Conservation (phyloP, 2,329 filamentous ascomycete species). For the Zasmidium angulare region DNA sequence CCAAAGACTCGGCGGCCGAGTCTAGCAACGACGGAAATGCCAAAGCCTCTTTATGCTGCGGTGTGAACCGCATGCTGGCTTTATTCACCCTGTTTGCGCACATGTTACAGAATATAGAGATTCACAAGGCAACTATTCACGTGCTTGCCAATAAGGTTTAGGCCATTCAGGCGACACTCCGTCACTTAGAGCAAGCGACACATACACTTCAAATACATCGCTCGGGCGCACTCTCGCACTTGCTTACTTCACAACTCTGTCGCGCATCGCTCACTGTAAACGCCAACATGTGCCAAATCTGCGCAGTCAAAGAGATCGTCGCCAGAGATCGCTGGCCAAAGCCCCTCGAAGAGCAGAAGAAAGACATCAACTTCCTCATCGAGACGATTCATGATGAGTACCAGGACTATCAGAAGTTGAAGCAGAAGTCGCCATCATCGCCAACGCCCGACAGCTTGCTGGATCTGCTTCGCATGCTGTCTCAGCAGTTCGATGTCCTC, state of each 20-base stretch:
- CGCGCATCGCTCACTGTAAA: background rate
- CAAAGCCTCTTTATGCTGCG: conserved; percentile 64
- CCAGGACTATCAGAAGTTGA: conserved; percentile 3
- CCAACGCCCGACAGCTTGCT: conserved; percentile 11
- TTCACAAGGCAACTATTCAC: conserved; percentile 8
- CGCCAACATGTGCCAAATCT: conserved; percentile 24
- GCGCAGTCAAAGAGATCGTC: conserved; percentile 18
- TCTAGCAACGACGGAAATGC: conserved; percentile 47
- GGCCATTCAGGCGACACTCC: background rate
- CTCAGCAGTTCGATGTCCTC: conserved; percentile 12
- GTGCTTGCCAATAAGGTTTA: background rate
- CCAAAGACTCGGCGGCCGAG: conserved; percentile 34
- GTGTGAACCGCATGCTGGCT: conserved; percentile 22
- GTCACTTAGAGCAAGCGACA: background rate
- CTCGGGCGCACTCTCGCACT: background rate
- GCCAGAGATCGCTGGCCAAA: conserved; percentile 19
- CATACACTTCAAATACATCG: background rate
- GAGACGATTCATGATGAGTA: conserved; percentile 17
- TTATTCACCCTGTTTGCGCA: too few relatives aligned
- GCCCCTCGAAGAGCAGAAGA: conserved; percentile 14
- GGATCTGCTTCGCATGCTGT: conserved; percentile 17
- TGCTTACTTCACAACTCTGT: background rate
- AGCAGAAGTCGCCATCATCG: background rate
- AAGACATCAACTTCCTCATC: conserved; percentile 19
- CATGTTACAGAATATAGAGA: too few relatives aligned